phyloP scores from a whole-genome alignment of 192 early-diverging fungal genomes.

The Linnemannia elongata region DNA sequence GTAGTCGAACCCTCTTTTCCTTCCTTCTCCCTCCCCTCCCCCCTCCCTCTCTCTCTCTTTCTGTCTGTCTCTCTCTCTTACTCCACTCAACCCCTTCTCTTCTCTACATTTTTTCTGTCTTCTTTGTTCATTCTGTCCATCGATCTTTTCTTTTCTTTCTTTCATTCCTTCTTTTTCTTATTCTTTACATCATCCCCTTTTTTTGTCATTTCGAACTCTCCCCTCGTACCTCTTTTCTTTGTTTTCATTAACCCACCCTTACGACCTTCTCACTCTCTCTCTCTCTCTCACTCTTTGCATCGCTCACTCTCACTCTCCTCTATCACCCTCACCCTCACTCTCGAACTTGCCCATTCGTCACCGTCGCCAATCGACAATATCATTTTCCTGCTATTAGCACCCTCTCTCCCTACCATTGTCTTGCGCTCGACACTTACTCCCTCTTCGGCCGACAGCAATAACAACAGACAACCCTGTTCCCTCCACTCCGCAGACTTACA shows the following conservation, averaged over 20 bases:
- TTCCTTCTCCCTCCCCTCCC: neutral
- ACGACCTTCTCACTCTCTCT: no score
- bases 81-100: neutral
- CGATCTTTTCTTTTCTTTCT: neutral
- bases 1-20: neutral
- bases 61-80: no score
- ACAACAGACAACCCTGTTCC: neutral
- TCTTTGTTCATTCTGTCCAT: neutral
- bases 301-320: neutral
- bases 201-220: neutral
- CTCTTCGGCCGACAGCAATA: neutral
- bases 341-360: neutral
- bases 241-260: neutral
- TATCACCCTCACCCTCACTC: neutral
- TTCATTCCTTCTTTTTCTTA: neutral
- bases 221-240: neutral
- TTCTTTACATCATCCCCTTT: neutral
- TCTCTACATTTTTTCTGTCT: neutral
- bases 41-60: no score
- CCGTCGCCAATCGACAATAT: neutral
- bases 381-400: neutral
- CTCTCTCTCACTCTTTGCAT: neutral
- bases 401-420: neutral
- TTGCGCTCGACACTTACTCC: neutral
- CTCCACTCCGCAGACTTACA: neutral